Percentiles rank a stretch among this genome's conserved stretches.
These are phyloP conservation scores for Trichoderma parareesei DNA, from an alignment of 495 filamentous ascomycete genomes.

Conservation along the genomic window DNA sequence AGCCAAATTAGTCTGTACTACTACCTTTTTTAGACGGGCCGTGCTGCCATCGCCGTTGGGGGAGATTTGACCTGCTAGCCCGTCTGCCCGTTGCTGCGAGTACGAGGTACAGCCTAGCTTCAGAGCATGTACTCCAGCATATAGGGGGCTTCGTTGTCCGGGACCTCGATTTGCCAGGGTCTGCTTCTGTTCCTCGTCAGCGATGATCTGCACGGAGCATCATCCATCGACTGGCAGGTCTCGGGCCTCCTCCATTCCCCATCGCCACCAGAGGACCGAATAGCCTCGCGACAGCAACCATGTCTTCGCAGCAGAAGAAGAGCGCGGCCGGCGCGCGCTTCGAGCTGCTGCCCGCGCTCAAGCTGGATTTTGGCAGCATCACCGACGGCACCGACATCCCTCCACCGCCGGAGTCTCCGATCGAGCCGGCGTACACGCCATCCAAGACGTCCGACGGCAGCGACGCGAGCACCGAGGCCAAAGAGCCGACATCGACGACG, in stretches of 20 bases:
- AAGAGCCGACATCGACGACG: slow-evolving; percentile 25
- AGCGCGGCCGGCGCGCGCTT: slow-evolving; percentile 25
- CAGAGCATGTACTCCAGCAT: background rate
- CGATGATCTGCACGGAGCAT: slow-evolving; percentile 2
- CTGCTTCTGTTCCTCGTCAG: background rate
- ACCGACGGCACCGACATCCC: slow-evolving; percentile 52
- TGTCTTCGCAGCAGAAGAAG: background rate
- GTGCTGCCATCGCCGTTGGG: too few relatives aligned
- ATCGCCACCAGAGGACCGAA: background rate
- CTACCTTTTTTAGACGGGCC: too few relatives aligned
- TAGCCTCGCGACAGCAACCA: background rate
- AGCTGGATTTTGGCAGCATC: slow-evolving; percentile 42
- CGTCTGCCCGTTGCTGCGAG: background rate
- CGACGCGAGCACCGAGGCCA: slow-evolving; percentile 16
- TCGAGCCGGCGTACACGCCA: slow-evolving; percentile 31
- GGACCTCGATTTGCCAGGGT: background rate
- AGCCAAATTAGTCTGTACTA: too few relatives aligned
- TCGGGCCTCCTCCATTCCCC: background rate
- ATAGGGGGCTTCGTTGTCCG: background rate
- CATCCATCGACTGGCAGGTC: background rate
- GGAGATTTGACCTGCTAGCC: too few relatives aligned
- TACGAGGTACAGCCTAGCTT: slow-evolving; percentile 2
- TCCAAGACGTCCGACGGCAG: slow-evolving; percentile 19
- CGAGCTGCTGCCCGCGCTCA: slow-evolving; percentile 41
- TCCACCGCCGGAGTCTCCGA: slow-evolving; percentile 43